A percentile compares a stretch with the other conserved stretches of the same genome.
These are phyloP conservation scores for Mycothermus thermophilus DNA, from an alignment of 495 filamentous ascomycete genomes.

Conservation along the genomic window DNA sequence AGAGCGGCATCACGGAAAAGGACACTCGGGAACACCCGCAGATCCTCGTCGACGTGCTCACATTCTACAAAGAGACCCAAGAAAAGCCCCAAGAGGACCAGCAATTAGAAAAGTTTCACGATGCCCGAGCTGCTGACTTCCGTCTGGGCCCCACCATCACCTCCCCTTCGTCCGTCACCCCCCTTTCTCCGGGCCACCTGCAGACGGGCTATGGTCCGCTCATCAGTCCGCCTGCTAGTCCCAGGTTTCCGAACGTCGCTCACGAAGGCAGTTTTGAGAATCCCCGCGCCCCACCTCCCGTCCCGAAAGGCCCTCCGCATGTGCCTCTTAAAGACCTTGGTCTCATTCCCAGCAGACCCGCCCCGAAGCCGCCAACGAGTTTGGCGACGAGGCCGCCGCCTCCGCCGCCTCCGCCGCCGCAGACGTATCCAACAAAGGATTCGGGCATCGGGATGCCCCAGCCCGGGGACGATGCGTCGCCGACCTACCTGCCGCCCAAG, in stretches of 20 bases:
- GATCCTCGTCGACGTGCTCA: constrained; percentile 85
- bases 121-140: constrained; percentile 52
- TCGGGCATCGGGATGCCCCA: constrained; percentile 41
- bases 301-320: constrained; percentile 45
- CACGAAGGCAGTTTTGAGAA: constrained; percentile 95
- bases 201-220: constrained; percentile 41
- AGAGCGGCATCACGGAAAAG: constrained; percentile 90
- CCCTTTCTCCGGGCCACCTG: constrained; percentile 33
- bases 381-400: constrained; percentile 31
- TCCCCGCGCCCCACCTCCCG: constrained; percentile 80
- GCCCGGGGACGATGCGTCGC: constrained; percentile 36
- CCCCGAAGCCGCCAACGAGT: constrained; percentile 50
- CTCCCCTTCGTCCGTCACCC: constrained; percentile 26
- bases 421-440: constrained; percentile 38
- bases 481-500: constrained; percentile 32
- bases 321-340: constrained; percentile 35
- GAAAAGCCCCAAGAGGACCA: constrained; percentile 69
- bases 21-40: constrained; percentile 93
- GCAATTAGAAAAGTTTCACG: constrained; percentile 89
- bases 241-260: constrained; percentile 74
- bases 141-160: constrained; percentile 30
- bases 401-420: too few relatives aligned
- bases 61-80: constrained; percentile 88
- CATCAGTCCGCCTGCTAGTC: constrained; percentile 75
- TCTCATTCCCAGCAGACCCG: constrained; percentile 49